Evolutionary conservation across 2,329 filamentous ascomycete genomes (phyloP).

Genomic region (Ambrosiella beaveri): DNA sequence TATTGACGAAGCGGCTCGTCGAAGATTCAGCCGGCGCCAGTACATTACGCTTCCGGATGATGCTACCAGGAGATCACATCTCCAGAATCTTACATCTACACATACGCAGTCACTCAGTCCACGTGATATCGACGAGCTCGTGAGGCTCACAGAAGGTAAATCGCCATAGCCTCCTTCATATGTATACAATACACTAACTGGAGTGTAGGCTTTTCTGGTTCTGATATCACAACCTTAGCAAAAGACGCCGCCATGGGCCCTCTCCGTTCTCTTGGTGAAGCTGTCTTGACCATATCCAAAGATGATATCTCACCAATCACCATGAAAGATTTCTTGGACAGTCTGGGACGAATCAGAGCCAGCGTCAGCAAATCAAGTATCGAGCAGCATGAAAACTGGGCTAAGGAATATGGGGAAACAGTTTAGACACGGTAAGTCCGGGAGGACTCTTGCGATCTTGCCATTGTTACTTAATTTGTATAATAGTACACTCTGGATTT

Average conservation of each 20-base stretch:
- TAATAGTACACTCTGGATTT: no score
- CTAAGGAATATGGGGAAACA: slow-evolving; percentile 77
- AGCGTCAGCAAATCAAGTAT: slow-evolving; percentile 76
- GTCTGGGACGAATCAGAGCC: slow-evolving; percentile 68
- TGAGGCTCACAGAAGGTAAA: slow-evolving; percentile 70
- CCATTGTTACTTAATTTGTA: no score
- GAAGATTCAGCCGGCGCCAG: slow-evolving; percentile 80
- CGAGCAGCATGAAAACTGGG: slow-evolving; percentile 88
- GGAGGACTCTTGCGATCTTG: no score
- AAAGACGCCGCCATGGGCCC: slow-evolving; percentile 98
- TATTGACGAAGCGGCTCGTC: slow-evolving; percentile 84
- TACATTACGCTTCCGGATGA: slow-evolving; percentile 90
- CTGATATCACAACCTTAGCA: slow-evolving; percentile 87
- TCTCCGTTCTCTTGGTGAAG: slow-evolving; percentile 74
- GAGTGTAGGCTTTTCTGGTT: slow-evolving; percentile 74
- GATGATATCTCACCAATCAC: slow-evolving; percentile 83
- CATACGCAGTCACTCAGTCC: slow-evolving; percentile 69
- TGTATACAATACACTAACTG: neutral
- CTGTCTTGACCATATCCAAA: slow-evolving; percentile 76
- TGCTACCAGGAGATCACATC: slow-evolving; percentile 60
- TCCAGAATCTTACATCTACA: slow-evolving; percentile 63
- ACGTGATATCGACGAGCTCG: slow-evolving; percentile 53
- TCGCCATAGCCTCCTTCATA: slow-evolving; percentile 9
- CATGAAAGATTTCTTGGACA: slow-evolving; percentile 68
- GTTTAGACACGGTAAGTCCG: slow-evolving; percentile 42